phyloP scores from a whole-genome alignment of 2,329 filamentous ascomycete genomes.

The Pseudofabraea citricarpa region DNA sequence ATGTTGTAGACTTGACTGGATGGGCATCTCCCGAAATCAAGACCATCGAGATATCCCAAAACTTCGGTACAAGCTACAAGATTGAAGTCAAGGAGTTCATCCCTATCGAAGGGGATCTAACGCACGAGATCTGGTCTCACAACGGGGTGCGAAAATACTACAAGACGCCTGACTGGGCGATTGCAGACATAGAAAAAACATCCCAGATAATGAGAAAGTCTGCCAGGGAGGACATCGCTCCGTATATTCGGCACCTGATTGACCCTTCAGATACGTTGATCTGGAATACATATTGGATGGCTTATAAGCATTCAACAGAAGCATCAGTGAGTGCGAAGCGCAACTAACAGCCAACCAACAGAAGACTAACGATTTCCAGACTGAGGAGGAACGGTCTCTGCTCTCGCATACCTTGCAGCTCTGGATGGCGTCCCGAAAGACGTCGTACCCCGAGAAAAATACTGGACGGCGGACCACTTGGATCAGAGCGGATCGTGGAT shows the following conservation, averaged over 20 bases:
- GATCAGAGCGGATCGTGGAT: background rate
- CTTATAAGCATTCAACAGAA: slow-evolving; percentile 1
- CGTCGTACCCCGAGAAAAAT: background rate
- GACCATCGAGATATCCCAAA: slow-evolving; percentile 17
- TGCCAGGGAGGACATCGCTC: background rate
- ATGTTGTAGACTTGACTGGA: slow-evolving; percentile 20
- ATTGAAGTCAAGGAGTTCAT: slow-evolving; percentile 20
- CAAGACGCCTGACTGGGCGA: slow-evolving; percentile 2
- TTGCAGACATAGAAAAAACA: slow-evolving; percentile 5
- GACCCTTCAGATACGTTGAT: slow-evolving; percentile 1
- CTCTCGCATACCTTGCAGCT: slow-evolving; percentile 1
- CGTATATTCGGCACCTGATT: background rate
- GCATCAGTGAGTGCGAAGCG: too few relatives aligned
- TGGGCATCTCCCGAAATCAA: slow-evolving; percentile 18
- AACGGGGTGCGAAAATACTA: slow-evolving; percentile 7
- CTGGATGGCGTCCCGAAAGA: slow-evolving; percentile 4
- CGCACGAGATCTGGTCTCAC: slow-evolving; percentile 15
- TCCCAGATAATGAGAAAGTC: background rate
- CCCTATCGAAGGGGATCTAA: slow-evolving; percentile 19
- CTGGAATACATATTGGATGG: slow-evolving; percentile 4
- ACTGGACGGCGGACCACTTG: slow-evolving; percentile 1
- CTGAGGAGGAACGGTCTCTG: slow-evolving; percentile 1
- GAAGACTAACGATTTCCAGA: too few relatives aligned
- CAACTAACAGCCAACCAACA: too few relatives aligned
- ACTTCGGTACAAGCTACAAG: slow-evolving; percentile 15